Conservation (phyloP, 345 rosid species). For the Fremontodendron californicum region DNA sequence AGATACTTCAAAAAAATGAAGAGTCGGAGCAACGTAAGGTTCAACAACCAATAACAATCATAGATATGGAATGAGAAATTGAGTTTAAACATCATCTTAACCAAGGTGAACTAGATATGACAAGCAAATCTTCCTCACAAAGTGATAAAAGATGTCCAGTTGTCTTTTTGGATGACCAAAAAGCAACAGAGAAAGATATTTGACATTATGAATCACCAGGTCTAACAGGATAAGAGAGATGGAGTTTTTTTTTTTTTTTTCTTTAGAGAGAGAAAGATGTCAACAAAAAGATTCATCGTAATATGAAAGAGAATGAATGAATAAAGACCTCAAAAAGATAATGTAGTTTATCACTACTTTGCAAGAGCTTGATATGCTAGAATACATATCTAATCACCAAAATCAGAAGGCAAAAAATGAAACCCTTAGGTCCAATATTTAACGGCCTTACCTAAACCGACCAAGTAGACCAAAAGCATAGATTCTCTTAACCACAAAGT, state of each 20-base stretch:
- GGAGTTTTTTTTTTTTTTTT: neutral
- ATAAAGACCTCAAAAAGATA: slow-evolving; percentile 7
- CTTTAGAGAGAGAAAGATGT: neutral
- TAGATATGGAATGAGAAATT: neutral
- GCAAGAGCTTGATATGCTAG: slow-evolving; percentile 11
- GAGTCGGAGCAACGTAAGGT: no score
- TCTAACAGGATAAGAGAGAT: neutral
- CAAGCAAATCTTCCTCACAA: neutral
- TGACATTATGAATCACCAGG: neutral
- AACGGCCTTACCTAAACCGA: slow-evolving; percentile 9
- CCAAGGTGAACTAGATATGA: neutral
- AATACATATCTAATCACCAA: slow-evolving; percentile 2
- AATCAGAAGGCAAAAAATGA: neutral
- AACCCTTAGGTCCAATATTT: neutral
- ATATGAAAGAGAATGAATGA: neutral
- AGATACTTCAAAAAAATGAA: no score
- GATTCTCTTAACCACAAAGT: slow-evolving; percentile 31
- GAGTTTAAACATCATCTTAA: neutral
- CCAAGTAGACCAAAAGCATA: slow-evolving; percentile 15
- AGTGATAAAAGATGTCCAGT: neutral
- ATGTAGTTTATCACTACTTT: slow-evolving; percentile 3
- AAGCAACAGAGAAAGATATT: neutral
- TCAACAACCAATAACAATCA: neutral
- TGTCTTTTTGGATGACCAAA: neutral
- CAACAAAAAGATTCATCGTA: slow-evolving; percentile 6